Percentiles rank a stretch among this genome's conserved stretches.
Evolutionary conservation across 306 rosid species (phyloP).

Genomic region (Trifolium repens): DNA sequence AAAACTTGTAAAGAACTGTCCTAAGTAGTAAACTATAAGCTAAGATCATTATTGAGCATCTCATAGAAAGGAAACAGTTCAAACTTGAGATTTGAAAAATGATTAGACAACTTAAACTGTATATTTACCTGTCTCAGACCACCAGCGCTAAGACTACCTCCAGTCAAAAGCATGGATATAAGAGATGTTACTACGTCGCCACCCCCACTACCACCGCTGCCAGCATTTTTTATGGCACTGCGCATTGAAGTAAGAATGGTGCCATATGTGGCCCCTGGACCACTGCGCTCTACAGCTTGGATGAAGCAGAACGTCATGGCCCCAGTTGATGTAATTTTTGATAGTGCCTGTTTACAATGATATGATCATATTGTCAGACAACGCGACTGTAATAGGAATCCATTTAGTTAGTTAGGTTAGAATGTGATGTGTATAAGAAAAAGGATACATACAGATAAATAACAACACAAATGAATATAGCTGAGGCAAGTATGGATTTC

Average conservation of each 20-base stretch:
- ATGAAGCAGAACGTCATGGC: conserved; percentile 98
- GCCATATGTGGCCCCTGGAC: conserved; percentile 82
- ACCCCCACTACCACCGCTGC: conserved; percentile 53
- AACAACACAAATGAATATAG: not conserved
- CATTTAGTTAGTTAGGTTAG: not conserved
- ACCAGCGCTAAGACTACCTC: conserved; percentile 54
- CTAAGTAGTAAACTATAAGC: not conserved
- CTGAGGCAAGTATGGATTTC: not conserved
- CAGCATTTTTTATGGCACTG: conserved; percentile 64
- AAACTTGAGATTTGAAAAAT: conserved; percentile 7
- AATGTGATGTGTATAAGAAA: not conserved
- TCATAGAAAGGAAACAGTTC: conserved; percentile 9
- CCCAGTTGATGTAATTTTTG: conserved; percentile 93
- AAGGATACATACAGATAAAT: not conserved
- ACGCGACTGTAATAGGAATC: not conserved
- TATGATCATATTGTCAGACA: conserved; percentile 25
- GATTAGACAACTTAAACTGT: not conserved
- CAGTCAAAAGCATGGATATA: conserved; percentile 68
- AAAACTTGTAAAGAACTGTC: not conserved
- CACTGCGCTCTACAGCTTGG: conserved; percentile 82
- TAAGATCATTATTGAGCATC: conserved; percentile 14
- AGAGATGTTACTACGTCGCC: conserved; percentile 62
- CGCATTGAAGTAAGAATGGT: conserved; percentile 87
- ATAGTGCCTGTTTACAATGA: conserved; percentile 75
- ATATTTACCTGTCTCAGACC: conserved; percentile 68